Evolutionary conservation across 1,284 basidiomycete genomes (phyloP).

Genomic region (Xerocomus subilludens): DNA sequence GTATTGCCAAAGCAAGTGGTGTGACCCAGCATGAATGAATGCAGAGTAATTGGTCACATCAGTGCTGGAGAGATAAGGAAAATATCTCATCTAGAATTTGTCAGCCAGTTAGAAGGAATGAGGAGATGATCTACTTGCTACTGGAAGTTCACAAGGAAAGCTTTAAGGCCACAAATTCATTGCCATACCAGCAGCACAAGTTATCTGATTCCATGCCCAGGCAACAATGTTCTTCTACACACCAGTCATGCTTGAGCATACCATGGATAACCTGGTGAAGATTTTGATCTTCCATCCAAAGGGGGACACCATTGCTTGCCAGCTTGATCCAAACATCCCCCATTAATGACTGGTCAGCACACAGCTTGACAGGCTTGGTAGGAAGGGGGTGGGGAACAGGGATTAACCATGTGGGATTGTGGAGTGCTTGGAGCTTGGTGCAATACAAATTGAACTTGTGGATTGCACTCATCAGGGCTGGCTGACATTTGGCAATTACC

Average conservation of each 20-base stretch:
- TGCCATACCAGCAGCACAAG: conserved; percentile 30
- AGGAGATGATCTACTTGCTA: no score
- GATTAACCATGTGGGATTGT: conserved; percentile 46
- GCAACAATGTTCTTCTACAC: conserved; percentile 44
- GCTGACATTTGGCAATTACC: conserved; percentile 23
- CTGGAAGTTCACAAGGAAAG: no score
- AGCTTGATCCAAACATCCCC: conserved; percentile 56
- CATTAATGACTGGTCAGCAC: conserved; percentile 49
- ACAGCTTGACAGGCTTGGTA: conserved; percentile 47
- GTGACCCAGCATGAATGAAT: no score
- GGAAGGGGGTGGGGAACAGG: conserved; percentile 40
- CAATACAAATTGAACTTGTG: conserved; percentile 28
- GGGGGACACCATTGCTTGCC: conserved; percentile 35
- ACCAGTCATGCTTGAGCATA: conserved; percentile 49
- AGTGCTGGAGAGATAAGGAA: no score
- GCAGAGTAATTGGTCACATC: no score
- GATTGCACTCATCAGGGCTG: conserved; percentile 27
- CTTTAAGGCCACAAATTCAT: neutral
- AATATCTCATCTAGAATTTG: no score
- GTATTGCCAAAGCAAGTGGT: no score
- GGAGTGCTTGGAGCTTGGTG: conserved; percentile 29
- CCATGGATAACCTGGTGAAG: conserved; percentile 52
- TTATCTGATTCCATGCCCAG: conserved; percentile 45
- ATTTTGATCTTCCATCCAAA: conserved; percentile 53
- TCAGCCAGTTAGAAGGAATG: no score